A percentile compares a stretch with the other conserved stretches of the same genome.
phyloP scores from a whole-genome alignment of 208 protist genomes.

The Trypanosoma theileri region DNA sequence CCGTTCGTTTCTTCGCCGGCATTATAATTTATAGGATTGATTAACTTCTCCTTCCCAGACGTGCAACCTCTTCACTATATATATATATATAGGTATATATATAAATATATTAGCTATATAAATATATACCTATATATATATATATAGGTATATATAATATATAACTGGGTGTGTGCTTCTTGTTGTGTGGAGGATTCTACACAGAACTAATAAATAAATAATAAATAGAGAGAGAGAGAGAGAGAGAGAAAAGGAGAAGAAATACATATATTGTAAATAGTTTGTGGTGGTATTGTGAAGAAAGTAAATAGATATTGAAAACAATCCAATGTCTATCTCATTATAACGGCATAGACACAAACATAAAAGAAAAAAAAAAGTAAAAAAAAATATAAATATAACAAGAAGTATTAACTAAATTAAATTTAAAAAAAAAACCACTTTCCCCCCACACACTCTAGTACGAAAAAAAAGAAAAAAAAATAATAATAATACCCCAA shows the following conservation, averaged over 20 bases:
- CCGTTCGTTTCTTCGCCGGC: slow-evolving; percentile 42
- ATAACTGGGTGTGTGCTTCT: no score
- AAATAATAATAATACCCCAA: not conserved
- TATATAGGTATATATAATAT: no score
- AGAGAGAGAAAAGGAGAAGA: not conserved
- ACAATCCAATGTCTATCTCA: no score
- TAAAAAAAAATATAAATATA: not conserved
- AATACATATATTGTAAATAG: not conserved
- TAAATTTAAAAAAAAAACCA: no score
- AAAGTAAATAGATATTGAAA: no score
- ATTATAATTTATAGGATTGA: slow-evolving; percentile 18
- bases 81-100: not conserved
- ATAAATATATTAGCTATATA: slow-evolving; percentile 2
- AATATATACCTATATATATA: not conserved
- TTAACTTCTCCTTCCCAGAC: not conserved
- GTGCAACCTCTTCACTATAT: not conserved
- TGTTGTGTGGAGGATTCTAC: no score
- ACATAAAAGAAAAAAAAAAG: not conserved
- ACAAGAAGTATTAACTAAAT: not conserved
- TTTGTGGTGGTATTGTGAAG: no score
- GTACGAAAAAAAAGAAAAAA: slow-evolving; percentile 2
- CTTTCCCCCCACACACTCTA: no score
- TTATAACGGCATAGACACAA: no score
- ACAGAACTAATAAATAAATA: not conserved
- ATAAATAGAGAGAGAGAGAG: not conserved